phyloP scores from a whole-genome alignment of 2,329 filamentous ascomycete species.

The Microthyrium microscopicum region DNA sequence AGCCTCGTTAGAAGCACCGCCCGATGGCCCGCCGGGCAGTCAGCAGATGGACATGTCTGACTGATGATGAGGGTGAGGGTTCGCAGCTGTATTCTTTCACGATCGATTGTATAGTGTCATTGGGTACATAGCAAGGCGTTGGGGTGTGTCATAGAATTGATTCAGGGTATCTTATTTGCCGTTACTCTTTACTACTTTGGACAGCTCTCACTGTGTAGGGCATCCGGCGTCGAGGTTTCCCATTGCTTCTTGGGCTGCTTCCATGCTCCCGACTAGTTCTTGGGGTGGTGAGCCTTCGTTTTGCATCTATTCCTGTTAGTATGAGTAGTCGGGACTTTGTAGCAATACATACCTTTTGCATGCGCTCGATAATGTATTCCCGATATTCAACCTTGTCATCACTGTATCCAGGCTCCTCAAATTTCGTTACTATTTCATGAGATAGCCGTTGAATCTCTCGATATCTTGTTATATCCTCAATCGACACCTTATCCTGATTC shows the following conservation, averaged over 20 bases:
- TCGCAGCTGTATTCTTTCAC: conserved; percentile 2
- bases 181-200: background rate
- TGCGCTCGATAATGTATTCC: conserved; percentile 88
- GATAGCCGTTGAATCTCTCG: conserved; percentile 66
- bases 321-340: conserved; percentile 3
- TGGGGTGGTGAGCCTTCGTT: conserved; percentile 74
- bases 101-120: background rate
- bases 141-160: background rate
- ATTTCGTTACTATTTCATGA: conserved; percentile 71
- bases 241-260: conserved; percentile 55
- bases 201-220: conserved; percentile 36
- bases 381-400: conserved; percentile 69
- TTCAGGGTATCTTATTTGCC: background rate
- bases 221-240: conserved; percentile 42
- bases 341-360: conserved; percentile 62
- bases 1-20: conserved; percentile 11
- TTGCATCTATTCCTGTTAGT: conserved; percentile 66
- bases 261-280: conserved; percentile 82
- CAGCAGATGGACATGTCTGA: conserved; percentile 21
- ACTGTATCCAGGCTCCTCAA: conserved; percentile 65
- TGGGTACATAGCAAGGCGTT: background rate
- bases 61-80: background rate
- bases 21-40: background rate
- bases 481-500: conserved; percentile 47
- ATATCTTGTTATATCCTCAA: conserved; percentile 64